These are phyloP conservation scores for Erucastrum elatum DNA, from an alignment of 345 rosid species.

Conservation along the genomic window DNA sequence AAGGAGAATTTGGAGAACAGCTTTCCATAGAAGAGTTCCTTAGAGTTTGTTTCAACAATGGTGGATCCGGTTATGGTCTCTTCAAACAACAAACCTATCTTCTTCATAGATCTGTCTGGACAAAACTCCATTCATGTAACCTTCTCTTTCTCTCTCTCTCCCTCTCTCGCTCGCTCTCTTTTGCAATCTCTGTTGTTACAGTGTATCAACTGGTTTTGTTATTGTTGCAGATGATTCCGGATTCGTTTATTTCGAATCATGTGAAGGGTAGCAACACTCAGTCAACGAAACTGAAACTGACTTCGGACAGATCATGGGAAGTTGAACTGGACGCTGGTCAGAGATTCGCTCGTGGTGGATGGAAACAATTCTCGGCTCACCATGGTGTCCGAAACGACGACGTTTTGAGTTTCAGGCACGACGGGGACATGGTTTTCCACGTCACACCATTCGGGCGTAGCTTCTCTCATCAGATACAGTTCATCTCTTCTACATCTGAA, in stretches of 20 bases:
- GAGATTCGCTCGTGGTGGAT: constrained; percentile 22
- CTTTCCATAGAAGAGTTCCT: not conserved
- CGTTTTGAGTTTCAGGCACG: constrained; percentile 29
- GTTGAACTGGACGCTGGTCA: constrained; percentile 11
- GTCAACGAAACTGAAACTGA: constrained; percentile 22
- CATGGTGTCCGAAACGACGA: constrained; percentile 28
- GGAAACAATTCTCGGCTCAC: constrained; percentile 18
- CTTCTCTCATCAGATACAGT: constrained; percentile 20
- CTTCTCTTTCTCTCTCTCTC: not conserved
- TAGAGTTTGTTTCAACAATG: constrained; percentile 7
- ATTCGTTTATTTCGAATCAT: constrained; percentile 10
- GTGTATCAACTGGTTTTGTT: not conserved
- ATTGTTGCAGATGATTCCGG: constrained; percentile 31
- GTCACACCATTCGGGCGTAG: constrained; percentile 31
- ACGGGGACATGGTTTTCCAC: constrained; percentile 29
- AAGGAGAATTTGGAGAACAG: not conserved
- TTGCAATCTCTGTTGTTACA: not conserved
- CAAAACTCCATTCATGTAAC: constrained; percentile 29
- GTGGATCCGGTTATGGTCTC: constrained; percentile 9
- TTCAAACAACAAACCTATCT: constrained; percentile 10
- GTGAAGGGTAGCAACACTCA: not conserved
- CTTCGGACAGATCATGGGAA: constrained; percentile 30
- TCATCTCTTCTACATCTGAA: constrained; percentile 19
- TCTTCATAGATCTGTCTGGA: constrained; percentile 20
- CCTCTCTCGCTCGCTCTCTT: not conserved